Conservation (phyloP, 1,284 basidiomycete species). For the Inonotus obliquus region DNA sequence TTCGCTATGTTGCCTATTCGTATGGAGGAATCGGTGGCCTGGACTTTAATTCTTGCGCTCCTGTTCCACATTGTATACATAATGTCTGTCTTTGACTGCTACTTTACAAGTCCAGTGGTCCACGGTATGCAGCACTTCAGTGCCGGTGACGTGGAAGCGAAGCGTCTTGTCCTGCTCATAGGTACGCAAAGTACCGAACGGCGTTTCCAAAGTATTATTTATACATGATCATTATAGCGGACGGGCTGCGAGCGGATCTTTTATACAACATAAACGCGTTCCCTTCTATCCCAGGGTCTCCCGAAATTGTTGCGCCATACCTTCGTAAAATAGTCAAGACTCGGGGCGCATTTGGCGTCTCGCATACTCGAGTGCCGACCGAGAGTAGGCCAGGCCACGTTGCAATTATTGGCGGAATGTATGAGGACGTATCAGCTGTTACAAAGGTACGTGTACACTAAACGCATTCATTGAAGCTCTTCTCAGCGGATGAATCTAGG, state of each 20-base stretch:
- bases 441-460: conserved; percentile 52
- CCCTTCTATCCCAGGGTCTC: conserved; percentile 40
- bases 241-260: conserved; percentile 82
- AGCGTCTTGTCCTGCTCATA: conserved; percentile 77
- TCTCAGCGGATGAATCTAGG: conserved; percentile 37
- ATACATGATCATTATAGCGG: conserved; percentile 41
- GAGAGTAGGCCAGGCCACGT: conserved; percentile 89
- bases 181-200: conserved; percentile 40
- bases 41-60: conserved; percentile 58
- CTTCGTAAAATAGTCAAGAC: conserved; percentile 61
- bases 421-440: conserved; percentile 89
- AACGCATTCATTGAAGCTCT: not conserved
- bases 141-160: conserved; percentile 46
- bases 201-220: not conserved
- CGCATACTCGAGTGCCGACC: conserved; percentile 85
- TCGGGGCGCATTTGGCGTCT: conserved; percentile 78
- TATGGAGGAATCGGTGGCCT: conserved; percentile 2
- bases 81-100: conserved; percentile 82
- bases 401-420: conserved; percentile 89
- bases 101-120: conserved; percentile 79
- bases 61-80: conserved; percentile 74
- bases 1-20: not conserved
- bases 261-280: conserved; percentile 67
- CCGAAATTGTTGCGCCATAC: conserved; percentile 72
- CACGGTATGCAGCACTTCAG: conserved; percentile 63